A percentile compares a stretch with the other conserved stretches of the same genome.
phyloP scores from a whole-genome alignment of 306 rosid genomes.

The Rosa multiflora region DNA sequence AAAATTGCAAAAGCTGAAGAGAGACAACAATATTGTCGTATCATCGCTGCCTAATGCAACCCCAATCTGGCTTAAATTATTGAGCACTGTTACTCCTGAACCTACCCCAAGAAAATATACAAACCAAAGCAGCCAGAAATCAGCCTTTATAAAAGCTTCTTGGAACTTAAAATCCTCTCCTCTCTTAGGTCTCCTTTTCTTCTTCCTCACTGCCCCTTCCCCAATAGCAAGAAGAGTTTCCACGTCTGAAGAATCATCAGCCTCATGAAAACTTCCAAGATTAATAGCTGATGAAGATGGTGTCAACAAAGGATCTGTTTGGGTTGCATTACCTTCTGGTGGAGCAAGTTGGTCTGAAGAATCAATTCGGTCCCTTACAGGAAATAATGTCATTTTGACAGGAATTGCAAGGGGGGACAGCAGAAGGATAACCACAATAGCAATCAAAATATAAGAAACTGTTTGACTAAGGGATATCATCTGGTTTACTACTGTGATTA shows the following conservation, averaged over 20 bases:
- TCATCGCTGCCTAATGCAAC: constrained; percentile 57
- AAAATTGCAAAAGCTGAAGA: constrained; percentile 85
- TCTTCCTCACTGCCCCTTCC: constrained; percentile 67
- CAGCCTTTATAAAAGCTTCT: constrained; percentile 79
- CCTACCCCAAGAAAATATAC: constrained; percentile 72
- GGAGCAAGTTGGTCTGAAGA: constrained; percentile 44
- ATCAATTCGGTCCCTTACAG: constrained; percentile 34
- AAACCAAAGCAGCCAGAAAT: constrained; percentile 92
- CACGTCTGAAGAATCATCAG: constrained; percentile 59
- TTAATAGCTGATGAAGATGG: constrained; percentile 59
- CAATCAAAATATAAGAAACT: constrained; percentile 51
- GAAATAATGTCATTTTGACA: constrained; percentile 73
- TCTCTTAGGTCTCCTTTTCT: constrained; percentile 71
- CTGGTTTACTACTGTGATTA: constrained; percentile 40
- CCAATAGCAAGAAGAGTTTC: constrained; percentile 81
- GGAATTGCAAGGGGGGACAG: constrained; percentile 75
- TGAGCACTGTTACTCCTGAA: constrained; percentile 76
- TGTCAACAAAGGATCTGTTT: constrained; percentile 51
- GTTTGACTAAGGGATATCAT: constrained; percentile 41
- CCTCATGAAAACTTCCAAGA: constrained; percentile 54
- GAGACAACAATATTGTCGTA: constrained; percentile 62
- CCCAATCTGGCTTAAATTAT: constrained; percentile 90
- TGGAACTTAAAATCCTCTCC: constrained; percentile 83
- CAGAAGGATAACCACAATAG: constrained; percentile 61
- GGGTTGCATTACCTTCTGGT: constrained; percentile 33